A percentile compares a stretch with the other conserved stretches of the same genome.
Conservation (phyloP, 495 filamentous ascomycete genomes). For the Rostrohypoxylon terebratum region DNA sequence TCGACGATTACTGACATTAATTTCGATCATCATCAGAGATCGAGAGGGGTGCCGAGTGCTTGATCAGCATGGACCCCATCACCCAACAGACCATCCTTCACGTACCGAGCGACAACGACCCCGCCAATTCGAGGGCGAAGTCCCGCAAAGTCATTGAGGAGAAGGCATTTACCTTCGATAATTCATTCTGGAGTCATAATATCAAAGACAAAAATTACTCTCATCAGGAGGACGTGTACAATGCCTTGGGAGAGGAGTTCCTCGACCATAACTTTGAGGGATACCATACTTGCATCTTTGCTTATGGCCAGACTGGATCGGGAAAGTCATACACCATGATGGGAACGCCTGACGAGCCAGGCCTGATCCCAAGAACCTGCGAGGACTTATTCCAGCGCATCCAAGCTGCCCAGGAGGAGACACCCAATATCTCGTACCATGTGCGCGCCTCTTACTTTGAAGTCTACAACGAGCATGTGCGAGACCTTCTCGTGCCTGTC, state of each 20-base stretch:
- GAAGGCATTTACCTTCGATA: constrained; percentile 95
- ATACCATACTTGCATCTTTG: constrained; percentile 99
- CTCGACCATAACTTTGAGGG: constrained; percentile 99
- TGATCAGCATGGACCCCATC: constrained; percentile 88
- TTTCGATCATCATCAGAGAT: constrained; percentile 73
- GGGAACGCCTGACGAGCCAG: constrained; percentile 86
- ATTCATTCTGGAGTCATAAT: constrained; percentile 96
- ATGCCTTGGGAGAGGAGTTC: constrained; percentile 94
- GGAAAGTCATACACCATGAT: constrained; percentile 99
- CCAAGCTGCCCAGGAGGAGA: constrained; percentile 75
- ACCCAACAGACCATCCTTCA: constrained; percentile 85
- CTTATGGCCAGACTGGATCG: constrained; percentile 97
- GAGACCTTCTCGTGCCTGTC: constrained; percentile 88
- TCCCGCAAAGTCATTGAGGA: constrained; percentile 84
- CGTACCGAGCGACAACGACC: constrained; percentile 70
- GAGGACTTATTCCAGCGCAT: constrained; percentile 97
- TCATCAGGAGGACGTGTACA: constrained; percentile 91
- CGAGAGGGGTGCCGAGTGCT: constrained; percentile 80
- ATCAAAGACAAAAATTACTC: constrained; percentile 69
- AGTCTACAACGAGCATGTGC: constrained; percentile 99
- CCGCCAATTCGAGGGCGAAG: constrained; percentile 74
- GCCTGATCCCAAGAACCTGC: constrained; percentile 96
- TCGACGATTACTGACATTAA: constrained; percentile 11
- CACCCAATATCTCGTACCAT: constrained; percentile 91
- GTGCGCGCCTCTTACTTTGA: constrained; percentile 99